phyloP scores from a whole-genome alignment of 768 basidiomycete species.

The Gyrodon lividus region DNA sequence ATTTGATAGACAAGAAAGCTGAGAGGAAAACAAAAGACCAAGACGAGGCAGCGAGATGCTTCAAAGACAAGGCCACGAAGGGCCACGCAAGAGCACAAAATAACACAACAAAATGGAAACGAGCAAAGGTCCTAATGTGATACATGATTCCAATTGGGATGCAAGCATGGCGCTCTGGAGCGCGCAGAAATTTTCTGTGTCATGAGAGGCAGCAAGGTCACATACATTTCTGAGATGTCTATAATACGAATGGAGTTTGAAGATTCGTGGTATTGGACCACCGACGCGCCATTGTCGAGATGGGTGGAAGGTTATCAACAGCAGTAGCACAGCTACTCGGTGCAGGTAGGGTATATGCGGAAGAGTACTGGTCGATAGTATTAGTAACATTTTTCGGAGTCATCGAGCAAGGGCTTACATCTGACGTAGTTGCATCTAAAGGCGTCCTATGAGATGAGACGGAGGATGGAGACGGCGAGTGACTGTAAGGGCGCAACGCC shows the following conservation, averaged over 20 bases:
- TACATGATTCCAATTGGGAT: conserved; percentile 10
- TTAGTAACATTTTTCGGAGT: conserved; percentile 3
- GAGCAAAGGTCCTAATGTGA: conserved; percentile 1
- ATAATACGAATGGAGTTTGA: conserved; percentile 35
- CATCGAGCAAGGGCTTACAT: conserved; percentile 16
- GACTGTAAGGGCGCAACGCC: conserved; percentile 28
- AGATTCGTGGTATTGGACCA: conserved; percentile 36
- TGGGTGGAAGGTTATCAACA: conserved; percentile 33
- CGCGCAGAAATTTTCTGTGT: neutral
- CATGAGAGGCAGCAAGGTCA: neutral
- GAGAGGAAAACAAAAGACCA: conserved; percentile 26
- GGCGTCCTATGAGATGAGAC: conserved; percentile 26
- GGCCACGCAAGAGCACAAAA: conserved; percentile 8
- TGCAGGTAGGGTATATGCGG: conserved; percentile 24
- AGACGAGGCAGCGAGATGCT: conserved; percentile 14
- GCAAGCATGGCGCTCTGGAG: neutral
- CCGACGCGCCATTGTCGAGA: conserved; percentile 36
- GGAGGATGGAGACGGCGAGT: conserved; percentile 29
- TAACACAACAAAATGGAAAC: conserved; percentile 3
- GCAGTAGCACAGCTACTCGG: conserved; percentile 30
- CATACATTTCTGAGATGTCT: conserved; percentile 17
- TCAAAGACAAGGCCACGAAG: neutral
- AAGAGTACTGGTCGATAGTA: conserved; percentile 16
- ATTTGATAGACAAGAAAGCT: conserved; percentile 27
- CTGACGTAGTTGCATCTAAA: conserved; percentile 24